Evolutionary conservation across 257 asterid species (phyloP).

Genomic region (Plectranthus barbatus): DNA sequence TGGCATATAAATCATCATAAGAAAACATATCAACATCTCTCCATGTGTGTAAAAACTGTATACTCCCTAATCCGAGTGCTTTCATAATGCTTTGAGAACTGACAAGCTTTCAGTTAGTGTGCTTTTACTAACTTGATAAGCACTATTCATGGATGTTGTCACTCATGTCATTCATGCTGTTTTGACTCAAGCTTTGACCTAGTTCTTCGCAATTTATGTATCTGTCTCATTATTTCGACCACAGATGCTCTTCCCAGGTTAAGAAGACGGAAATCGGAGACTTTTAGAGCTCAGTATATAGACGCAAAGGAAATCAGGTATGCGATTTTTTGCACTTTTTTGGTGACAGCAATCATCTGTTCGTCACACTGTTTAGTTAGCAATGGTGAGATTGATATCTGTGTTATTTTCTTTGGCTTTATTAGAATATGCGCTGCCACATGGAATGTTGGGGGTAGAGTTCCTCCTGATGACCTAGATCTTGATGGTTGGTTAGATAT

Average conservation of each 20-base stretch:
- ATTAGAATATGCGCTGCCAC: slow-evolving; percentile 65
- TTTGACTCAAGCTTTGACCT: background rate
- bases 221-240: slow-evolving; percentile 11
- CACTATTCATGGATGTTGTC: background rate
- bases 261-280: slow-evolving; percentile 92
- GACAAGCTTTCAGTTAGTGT: background rate
- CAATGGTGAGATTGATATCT: slow-evolving; percentile 7
- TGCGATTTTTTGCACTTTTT: slow-evolving; percentile 13
- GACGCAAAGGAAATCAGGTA: slow-evolving; percentile 76
- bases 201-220: background rate
- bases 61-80: background rate
- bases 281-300: slow-evolving; percentile 83
- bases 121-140: background rate
- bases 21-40: background rate
- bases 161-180: slow-evolving; percentile 1
- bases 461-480: slow-evolving; percentile 73
- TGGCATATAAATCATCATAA: background rate
- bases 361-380: background rate
- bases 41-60: background rate
- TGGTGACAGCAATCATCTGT: slow-evolving; percentile 4
- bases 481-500: slow-evolving; percentile 80
- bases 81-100: background rate
- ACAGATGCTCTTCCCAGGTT: slow-evolving; percentile 54
- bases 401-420: slow-evolving; percentile 6
- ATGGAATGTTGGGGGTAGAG: slow-evolving; percentile 78